Evolutionary conservation across 352 stramenopile species (phyloP).

Genomic region (Globisporangium orthogonon): DNA sequence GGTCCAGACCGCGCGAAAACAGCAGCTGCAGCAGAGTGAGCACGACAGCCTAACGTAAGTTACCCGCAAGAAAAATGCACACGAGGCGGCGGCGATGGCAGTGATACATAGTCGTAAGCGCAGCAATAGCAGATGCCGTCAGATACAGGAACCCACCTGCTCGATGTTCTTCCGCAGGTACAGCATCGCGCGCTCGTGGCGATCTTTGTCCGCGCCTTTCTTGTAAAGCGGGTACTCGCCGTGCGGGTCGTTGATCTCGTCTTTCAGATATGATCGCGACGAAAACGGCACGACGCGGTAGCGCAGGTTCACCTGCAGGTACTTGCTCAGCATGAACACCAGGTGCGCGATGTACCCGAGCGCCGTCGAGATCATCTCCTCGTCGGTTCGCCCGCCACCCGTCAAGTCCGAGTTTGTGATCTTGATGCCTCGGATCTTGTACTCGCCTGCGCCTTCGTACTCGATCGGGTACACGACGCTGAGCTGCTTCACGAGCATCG

Average conservation of each 20-base stretch:
- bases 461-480: conserved; percentile 79
- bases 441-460: conserved; percentile 73
- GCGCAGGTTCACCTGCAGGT: conserved; percentile 78
- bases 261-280: conserved; percentile 74
- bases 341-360: conserved; percentile 84
- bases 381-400: conserved; percentile 45
- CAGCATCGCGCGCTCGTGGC: conserved; percentile 69
- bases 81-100: no score
- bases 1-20: conserved; percentile 69
- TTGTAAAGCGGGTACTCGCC: conserved; percentile 82
- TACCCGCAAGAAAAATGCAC: no score
- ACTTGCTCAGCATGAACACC: conserved; percentile 88
- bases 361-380: conserved; percentile 80
- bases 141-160: conserved; percentile 39
- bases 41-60: background rate
- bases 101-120: no score
- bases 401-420: conserved; percentile 68
- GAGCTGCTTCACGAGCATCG: conserved; percentile 73
- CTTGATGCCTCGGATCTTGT: conserved; percentile 74
- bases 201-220: conserved; percentile 68
- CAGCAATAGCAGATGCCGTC: background rate
- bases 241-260: conserved; percentile 80
- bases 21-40: conserved; percentile 32
- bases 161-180: conserved; percentile 79
- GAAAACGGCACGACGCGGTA: conserved; percentile 79